These are phyloP conservation scores for Starmerella apis DNA, from an alignment of 805 yeast species.

Conservation along the genomic window DNA sequence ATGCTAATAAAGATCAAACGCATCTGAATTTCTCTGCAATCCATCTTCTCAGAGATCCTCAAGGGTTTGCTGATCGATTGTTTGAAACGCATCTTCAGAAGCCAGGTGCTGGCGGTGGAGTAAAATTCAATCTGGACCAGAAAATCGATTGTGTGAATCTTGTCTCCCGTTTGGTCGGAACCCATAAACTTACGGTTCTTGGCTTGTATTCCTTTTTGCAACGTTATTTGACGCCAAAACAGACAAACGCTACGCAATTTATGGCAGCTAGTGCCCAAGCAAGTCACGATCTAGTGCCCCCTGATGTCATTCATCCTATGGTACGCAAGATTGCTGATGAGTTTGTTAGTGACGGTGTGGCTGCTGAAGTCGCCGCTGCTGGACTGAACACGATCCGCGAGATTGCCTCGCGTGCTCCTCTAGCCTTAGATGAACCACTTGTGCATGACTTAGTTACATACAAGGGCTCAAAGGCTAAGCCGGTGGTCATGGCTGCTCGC, in stretches of 20 bases:
- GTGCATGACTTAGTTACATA: conserved; percentile 84
- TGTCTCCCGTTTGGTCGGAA: conserved; percentile 80
- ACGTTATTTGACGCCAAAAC: conserved; percentile 89
- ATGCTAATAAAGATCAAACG: conserved; percentile 46
- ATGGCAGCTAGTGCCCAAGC: conserved; percentile 98
- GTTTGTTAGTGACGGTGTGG: conserved; percentile 96
- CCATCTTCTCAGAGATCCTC: conserved; percentile 91
- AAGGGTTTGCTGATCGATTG: conserved; percentile 85
- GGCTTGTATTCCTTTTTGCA: conserved; percentile 83
- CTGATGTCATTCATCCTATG: conserved; percentile 71
- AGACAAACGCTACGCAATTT: conserved; percentile 84
- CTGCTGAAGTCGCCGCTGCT: conserved; percentile 95
- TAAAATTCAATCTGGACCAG: conserved; percentile 73
- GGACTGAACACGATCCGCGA: conserved; percentile 94
- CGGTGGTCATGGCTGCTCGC: conserved; percentile 91
- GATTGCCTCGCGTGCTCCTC: conserved; percentile 83
- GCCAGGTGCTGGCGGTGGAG: conserved; percentile 35
- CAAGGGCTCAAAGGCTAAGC: conserved; percentile 85
- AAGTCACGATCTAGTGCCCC: conserved; percentile 93
- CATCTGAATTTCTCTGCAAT: conserved; percentile 89
- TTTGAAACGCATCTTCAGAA: conserved; percentile 52
- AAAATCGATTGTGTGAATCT: conserved; percentile 80
- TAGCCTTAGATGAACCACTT: conserved; percentile 80
- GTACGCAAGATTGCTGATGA: conserved; percentile 92
- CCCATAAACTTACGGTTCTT: conserved; percentile 81